Evolutionary conservation across 192 early-diverging fungal genomes (phyloP).

Genomic region (Funneliformis mosseae): DNA sequence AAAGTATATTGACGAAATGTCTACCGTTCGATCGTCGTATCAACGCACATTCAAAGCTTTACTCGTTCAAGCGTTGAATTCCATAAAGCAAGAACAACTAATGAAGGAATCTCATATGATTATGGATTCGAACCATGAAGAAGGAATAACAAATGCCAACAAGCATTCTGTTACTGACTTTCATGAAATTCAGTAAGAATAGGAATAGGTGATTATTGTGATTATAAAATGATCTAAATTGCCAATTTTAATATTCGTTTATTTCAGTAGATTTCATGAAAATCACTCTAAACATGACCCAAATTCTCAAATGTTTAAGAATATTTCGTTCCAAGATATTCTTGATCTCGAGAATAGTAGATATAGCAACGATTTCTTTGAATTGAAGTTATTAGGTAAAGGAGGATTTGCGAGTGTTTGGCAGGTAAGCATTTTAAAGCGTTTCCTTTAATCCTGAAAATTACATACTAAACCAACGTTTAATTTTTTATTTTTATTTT

Average conservation of each 20-base stretch:
- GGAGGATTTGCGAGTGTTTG: slow-evolving; percentile 93
- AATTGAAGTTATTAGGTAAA: slow-evolving; percentile 77
- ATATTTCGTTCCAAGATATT: slow-evolving; percentile 51
- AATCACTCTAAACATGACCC: neutral
- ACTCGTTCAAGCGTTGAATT: slow-evolving; percentile 76
- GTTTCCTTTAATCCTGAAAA: neutral
- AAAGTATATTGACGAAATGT: slow-evolving; percentile 79
- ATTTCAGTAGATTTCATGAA: neutral
- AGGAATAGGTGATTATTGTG: slow-evolving; percentile 17
- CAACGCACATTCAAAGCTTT: slow-evolving; percentile 85
- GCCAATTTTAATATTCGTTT: neutral
- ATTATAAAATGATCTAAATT: slow-evolving; percentile 14
- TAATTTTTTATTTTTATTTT: neutral
- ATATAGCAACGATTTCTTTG: slow-evolving; percentile 83
- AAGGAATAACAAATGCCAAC: slow-evolving; percentile 37
- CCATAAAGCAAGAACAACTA: slow-evolving; percentile 55
- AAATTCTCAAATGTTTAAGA: neutral
- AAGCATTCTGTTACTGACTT: slow-evolving; percentile 3
- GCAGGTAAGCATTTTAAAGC: neutral
- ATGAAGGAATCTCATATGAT: slow-evolving; percentile 50
- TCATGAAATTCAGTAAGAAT: slow-evolving; percentile 34
- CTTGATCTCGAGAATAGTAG: slow-evolving; percentile 64
- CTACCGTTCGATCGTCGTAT: slow-evolving; percentile 78
- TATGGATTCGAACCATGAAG: slow-evolving; percentile 48
- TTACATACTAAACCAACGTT: neutral